phyloP scores from a whole-genome alignment of 345 rosid genomes.

The Dipteronia sinensis region DNA sequence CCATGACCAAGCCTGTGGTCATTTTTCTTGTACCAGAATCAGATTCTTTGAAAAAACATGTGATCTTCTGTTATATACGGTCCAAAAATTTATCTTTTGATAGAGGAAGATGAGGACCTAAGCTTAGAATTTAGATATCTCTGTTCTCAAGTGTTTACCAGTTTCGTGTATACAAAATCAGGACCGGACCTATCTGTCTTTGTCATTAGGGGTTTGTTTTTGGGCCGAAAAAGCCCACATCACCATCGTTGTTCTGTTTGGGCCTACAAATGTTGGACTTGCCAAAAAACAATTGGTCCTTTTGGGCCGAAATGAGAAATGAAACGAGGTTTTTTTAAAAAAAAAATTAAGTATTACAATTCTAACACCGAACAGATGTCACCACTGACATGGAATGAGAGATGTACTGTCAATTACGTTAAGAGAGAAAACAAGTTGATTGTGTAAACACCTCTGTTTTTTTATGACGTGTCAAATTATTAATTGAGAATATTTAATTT shows the following conservation, averaged over 20 bases:
- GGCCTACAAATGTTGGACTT: neutral
- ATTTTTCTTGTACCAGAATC: neutral
- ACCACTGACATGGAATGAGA: no score
- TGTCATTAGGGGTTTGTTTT: neutral
- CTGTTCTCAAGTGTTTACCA: neutral
- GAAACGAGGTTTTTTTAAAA: no score
- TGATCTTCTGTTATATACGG: neutral
- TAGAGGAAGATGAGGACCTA: neutral
- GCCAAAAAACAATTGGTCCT: neutral
- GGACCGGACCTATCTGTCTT: neutral
- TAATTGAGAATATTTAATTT: no score
- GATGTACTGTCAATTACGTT: no score
- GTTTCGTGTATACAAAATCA: neutral
- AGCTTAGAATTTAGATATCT: neutral
- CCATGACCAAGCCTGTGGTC: constrained; percentile 46
- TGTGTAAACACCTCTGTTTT: no score
- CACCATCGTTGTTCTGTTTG: neutral
- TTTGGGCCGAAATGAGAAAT: neutral
- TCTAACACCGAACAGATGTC: no score
- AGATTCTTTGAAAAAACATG: neutral
- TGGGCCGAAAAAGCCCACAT: constrained; percentile 1
- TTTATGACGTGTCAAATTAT: no score
- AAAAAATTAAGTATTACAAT: no score
- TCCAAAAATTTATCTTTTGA: constrained; percentile 17
- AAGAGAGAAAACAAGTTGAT: no score